A percentile compares a stretch with the other conserved stretches of the same genome.
Evolutionary conservation across 2,329 filamentous ascomycete genomes (phyloP).

Genomic region (Apiospora marii): DNA sequence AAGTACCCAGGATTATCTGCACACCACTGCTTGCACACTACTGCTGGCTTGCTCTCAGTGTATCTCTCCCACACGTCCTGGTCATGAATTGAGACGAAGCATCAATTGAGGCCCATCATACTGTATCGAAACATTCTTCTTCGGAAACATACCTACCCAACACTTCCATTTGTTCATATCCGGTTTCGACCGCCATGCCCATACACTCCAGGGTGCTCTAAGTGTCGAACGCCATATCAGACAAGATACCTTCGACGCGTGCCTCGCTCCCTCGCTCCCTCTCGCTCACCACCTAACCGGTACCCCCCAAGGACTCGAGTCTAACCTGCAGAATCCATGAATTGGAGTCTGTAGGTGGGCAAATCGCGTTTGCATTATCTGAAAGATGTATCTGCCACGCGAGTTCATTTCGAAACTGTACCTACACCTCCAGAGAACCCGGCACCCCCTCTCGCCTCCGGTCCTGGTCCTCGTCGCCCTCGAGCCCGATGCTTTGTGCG

Average conservation of each 20-base stretch:
- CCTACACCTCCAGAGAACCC: slow-evolving; percentile 82
- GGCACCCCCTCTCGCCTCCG: slow-evolving; percentile 89
- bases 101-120: slow-evolving; percentile 7
- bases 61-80: not conserved
- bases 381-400: slow-evolving; percentile 93
- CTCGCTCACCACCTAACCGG: not conserved
- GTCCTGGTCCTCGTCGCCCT: slow-evolving; percentile 92
- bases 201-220: not conserved
- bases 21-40: not conserved
- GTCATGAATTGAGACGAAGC: slow-evolving; percentile 11
- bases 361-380: slow-evolving; percentile 44
- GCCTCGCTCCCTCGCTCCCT: not conserved
- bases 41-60: not conserved
- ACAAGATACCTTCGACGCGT: not conserved
- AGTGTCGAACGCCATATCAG: slow-evolving; percentile 9
- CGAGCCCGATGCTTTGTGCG: slow-evolving; percentile 94
- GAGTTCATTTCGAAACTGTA: slow-evolving; percentile 90
- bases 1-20: not conserved
- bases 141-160: slow-evolving; percentile 6
- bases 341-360: slow-evolving; percentile 38
- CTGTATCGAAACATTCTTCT: slow-evolving; percentile 4
- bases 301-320: slow-evolving; percentile 20
- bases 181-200: slow-evolving; percentile 1
- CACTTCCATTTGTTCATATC: not conserved
- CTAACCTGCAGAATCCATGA: slow-evolving; percentile 40